Percentiles rank a stretch among this genome's conserved stretches.
phyloP scores from a whole-genome alignment of 345 rosid genomes.

The Populus ilicifolia region DNA sequence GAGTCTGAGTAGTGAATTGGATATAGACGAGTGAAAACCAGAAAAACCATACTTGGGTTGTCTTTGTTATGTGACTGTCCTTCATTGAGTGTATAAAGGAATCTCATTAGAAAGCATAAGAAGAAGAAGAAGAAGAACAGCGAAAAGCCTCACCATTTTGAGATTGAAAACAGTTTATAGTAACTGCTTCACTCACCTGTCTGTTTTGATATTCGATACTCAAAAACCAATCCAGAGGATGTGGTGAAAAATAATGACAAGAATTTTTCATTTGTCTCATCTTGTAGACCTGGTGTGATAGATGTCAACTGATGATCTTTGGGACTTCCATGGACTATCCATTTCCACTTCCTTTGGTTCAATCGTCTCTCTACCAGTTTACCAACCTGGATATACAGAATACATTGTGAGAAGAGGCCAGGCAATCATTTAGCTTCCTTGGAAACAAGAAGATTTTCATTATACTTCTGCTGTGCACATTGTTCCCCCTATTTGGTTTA shows the following conservation, averaged over 20 bases:
- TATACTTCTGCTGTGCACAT: background rate
- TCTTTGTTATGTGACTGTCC: background rate
- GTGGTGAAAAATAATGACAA: conserved; percentile 49
- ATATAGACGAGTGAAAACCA: background rate
- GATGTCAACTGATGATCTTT: conserved; percentile 46
- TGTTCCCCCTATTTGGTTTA: background rate
- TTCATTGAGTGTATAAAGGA: background rate
- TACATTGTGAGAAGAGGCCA: background rate
- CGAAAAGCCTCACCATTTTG: background rate
- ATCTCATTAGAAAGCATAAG: background rate
- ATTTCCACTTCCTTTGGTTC: conserved; percentile 61
- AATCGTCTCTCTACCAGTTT: conserved; percentile 50
- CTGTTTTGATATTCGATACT: conserved; percentile 40
- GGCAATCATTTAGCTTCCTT: background rate
- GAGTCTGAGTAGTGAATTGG: background rate
- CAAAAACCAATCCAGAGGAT: conserved; percentile 45
- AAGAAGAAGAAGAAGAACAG: conserved; percentile 5
- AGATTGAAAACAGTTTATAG: background rate
- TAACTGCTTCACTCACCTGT: conserved; percentile 38
- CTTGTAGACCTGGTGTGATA: conserved; percentile 43
- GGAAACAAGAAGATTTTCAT: background rate
- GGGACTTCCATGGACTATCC: conserved; percentile 62
- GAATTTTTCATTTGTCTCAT: conserved; percentile 39
- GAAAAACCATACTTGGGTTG: background rate
- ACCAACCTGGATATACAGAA: conserved; percentile 39